Percentiles rank a stretch among this genome's conserved stretches.
Conservation (phyloP, 106 monocot species). For the Dactylorhiza incarnata region DNA sequence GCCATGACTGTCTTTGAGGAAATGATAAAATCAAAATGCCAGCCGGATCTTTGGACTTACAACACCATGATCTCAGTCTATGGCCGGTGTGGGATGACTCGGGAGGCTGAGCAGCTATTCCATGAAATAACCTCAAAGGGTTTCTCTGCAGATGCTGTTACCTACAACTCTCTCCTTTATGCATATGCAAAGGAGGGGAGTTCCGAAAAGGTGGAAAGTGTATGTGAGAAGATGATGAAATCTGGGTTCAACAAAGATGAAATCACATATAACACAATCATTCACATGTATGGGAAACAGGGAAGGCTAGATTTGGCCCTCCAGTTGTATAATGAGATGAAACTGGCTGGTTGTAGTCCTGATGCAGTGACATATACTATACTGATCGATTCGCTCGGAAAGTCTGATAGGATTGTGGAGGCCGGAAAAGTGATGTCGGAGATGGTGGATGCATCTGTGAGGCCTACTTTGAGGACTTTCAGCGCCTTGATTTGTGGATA, state of each 20-base stretch:
- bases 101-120: conserved; percentile 50
- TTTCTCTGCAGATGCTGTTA: conserved; percentile 77
- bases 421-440: conserved; percentile 68
- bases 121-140: conserved; percentile 51
- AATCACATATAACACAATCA: conserved; percentile 95
- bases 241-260: conserved; percentile 80
- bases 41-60: conserved; percentile 93
- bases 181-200: conserved; percentile 66
- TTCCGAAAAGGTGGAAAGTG: conserved; percentile 33
- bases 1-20: conserved; percentile 47
- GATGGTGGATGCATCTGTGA: conserved; percentile 57
- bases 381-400: conserved; percentile 82
- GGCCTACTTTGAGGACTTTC: conserved; percentile 70
- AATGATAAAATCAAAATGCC: conserved; percentile 53
- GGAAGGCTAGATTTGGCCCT: conserved; percentile 61
- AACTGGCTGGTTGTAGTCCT: conserved; percentile 45
- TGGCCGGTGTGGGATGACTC: conserved; percentile 48
- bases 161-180: conserved; percentile 82
- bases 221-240: conserved; percentile 68
- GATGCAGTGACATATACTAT: conserved; percentile 89
- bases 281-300: conserved; percentile 90
- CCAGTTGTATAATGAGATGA: conserved; percentile 62
- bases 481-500: conserved; percentile 90
- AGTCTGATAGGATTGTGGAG: conserved; percentile 50
- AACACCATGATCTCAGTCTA: conserved; percentile 83